Evolutionary conservation across 2,329 filamentous ascomycete genomes (phyloP), one percentile per base, ranked within the genome.

Genomic region (Aspergillus eucalypticola): DNA sequence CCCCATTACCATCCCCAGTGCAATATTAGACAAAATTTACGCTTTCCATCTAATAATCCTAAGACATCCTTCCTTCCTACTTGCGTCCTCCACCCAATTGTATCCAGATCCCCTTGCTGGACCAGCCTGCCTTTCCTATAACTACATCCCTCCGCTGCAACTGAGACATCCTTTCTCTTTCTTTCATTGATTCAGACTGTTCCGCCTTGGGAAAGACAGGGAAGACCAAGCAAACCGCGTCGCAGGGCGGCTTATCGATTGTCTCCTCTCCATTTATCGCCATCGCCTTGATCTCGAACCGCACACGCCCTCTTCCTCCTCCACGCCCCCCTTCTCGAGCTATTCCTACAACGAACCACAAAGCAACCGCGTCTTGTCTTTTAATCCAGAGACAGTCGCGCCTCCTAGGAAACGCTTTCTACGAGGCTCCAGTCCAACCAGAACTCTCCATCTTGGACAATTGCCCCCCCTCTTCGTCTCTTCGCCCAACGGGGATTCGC

Each of bases 31-130:
- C 48, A 39, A 21, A 21, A 27, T 46, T 53, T 54, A 46, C 53
- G 56, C 41, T 54, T 49, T 53, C 32, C 38, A 42, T 52, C 56
- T 50, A 60, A 64, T 60, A 56, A 23, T 48, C 57, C 61, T 67
- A 61, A 67, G 66, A 67, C 66, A 67, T 64, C 58, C 29, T 55
- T 56, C 25, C 42, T 56, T 38, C 38, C 44, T 41, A 60, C 58
- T 56, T 64, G 61, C 63, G 41, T 63, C 62, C 48, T 59, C 55
- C 54, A 51, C 54, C 61, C 61, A 51, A 60, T 56, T 57, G 50
- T 52, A 54, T 53, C 60, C 57, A 53, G 44, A 35, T 66, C 65
- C 63, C 65, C 65, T 67, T 67, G 65, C 65, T 67, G 64, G 58
- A 54, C 56, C 56, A 59, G 38, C 56, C 59, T 53, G 23, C 54